Conservation (phyloP, 2,329 filamentous ascomycete genomes). For the Monilinia polystroma region DNA sequence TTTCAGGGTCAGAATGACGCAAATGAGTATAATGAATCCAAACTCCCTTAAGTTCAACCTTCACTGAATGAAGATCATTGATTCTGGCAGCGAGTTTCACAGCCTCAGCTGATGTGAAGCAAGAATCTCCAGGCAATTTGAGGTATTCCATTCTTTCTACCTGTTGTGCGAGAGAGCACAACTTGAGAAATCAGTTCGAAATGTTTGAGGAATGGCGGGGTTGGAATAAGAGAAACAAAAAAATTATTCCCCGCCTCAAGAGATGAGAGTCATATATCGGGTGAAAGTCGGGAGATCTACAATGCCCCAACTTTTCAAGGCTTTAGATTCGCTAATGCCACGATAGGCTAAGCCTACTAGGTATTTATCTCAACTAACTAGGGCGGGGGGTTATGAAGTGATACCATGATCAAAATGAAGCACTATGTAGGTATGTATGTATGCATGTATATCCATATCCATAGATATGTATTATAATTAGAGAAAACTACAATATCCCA, state of each 20-base stretch:
- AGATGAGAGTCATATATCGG: slow-evolving; percentile 1
- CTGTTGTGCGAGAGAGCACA: slow-evolving; percentile 13
- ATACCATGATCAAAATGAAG: too few relatives aligned
- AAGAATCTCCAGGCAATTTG: slow-evolving; percentile 35
- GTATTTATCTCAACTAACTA: too few relatives aligned
- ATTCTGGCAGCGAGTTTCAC: slow-evolving; percentile 34
- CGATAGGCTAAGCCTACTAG: too few relatives aligned
- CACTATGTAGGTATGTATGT: too few relatives aligned
- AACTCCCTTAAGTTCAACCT: slow-evolving; percentile 35
- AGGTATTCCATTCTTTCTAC: slow-evolving; percentile 35
- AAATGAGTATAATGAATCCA: slow-evolving; percentile 39
- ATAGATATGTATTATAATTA: too few relatives aligned
- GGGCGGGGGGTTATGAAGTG: too few relatives aligned
- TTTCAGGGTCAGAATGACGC: slow-evolving; percentile 28
- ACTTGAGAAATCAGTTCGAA: slow-evolving; percentile 5
- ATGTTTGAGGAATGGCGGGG: slow-evolving; percentile 17
- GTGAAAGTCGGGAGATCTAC: slow-evolving; percentile 3
- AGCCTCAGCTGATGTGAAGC: slow-evolving; percentile 37
- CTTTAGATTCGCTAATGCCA: slow-evolving; percentile 4
- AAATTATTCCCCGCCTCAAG: slow-evolving; percentile 14
- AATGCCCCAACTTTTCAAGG: not conserved
- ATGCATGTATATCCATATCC: too few relatives aligned
- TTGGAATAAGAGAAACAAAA: slow-evolving; percentile 6
- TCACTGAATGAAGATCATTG: slow-evolving; percentile 26
- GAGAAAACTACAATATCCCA: too few relatives aligned